A percentile compares a stretch with the other conserved stretches of the same genome.
phyloP scores from a whole-genome alignment of 805 yeast species.

The Hanseniaspora meyeri region DNA sequence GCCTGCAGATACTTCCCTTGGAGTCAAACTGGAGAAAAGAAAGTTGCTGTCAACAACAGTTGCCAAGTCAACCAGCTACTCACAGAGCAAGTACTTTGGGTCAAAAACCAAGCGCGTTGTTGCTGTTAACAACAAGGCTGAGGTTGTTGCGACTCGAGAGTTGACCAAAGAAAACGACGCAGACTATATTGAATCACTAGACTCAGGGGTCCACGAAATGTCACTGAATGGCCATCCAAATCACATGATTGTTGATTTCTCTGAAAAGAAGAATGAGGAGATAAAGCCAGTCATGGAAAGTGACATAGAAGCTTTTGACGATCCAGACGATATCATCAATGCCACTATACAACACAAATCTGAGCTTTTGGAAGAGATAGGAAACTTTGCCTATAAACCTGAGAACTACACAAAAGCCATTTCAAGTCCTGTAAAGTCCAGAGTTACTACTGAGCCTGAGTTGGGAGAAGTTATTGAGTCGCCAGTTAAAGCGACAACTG shows the following conservation, averaged over 20 bases:
- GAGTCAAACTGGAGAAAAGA: background rate
- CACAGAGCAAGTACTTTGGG: slow-evolving; percentile 1
- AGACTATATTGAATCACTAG: background rate
- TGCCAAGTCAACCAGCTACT: background rate
- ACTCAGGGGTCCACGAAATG: background rate
- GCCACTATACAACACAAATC: slow-evolving; percentile 8
- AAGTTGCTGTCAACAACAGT: background rate
- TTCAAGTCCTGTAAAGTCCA: background rate
- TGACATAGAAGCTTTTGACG: background rate
- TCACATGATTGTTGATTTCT: slow-evolving; percentile 11
- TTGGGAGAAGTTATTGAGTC: slow-evolving; percentile 1
- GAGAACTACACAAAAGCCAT: background rate
- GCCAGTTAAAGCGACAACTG: background rate
- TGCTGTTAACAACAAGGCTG: background rate
- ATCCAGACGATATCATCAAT: background rate
- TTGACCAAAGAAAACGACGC: background rate
- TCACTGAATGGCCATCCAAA: slow-evolving; percentile 2
- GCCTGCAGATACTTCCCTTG: background rate
- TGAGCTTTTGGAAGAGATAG: background rate
- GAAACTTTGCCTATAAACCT: background rate
- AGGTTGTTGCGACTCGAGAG: background rate
- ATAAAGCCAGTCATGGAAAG: background rate
- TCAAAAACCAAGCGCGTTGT: background rate
- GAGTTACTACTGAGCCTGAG: background rate
- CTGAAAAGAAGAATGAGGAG: background rate